phyloP scores from a whole-genome alignment of 331 rosid species.

The Cydonia oblonga region DNA sequence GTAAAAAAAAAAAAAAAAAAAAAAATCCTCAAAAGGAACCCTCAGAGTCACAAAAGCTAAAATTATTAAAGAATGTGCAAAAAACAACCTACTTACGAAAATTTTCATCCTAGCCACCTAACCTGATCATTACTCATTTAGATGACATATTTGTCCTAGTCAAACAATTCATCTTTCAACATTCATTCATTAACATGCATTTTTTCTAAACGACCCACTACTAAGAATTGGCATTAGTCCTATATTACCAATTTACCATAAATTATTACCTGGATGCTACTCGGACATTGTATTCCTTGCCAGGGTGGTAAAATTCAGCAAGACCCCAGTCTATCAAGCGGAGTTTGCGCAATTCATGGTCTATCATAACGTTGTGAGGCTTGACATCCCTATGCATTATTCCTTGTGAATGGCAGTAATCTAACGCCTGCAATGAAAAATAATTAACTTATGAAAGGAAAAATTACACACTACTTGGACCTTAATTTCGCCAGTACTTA shows the following conservation, averaged over 20 bases:
- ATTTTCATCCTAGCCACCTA: background rate
- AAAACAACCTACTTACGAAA: background rate
- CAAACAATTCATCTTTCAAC: background rate
- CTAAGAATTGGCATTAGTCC: background rate
- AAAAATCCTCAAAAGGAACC: too few relatives aligned
- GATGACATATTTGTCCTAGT: background rate
- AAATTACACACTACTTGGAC: background rate
- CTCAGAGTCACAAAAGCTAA: too few relatives aligned
- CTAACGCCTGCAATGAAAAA: conserved; percentile 60
- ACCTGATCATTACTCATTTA: background rate
- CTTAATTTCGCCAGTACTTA: background rate
- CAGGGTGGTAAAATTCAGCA: conserved; percentile 94
- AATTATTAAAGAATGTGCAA: too few relatives aligned
- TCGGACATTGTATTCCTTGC: conserved; percentile 89
- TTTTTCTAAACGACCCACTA: background rate
- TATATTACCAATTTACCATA: background rate
- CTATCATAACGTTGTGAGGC: conserved; percentile 97
- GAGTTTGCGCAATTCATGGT: conserved; percentile 85
- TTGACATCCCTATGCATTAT: conserved; percentile 95
- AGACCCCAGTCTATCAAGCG: conserved; percentile 98
- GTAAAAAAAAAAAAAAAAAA: too few relatives aligned
- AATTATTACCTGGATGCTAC: conserved; percentile 72
- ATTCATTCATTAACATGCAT: background rate
- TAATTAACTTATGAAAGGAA: conserved; percentile 2
- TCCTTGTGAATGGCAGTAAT: conserved; percentile 92